Evolutionary conservation across 805 yeast genomes (phyloP), one percentile per base, ranked within the genome.

Genomic region (Metschnikowia matae): DNA sequence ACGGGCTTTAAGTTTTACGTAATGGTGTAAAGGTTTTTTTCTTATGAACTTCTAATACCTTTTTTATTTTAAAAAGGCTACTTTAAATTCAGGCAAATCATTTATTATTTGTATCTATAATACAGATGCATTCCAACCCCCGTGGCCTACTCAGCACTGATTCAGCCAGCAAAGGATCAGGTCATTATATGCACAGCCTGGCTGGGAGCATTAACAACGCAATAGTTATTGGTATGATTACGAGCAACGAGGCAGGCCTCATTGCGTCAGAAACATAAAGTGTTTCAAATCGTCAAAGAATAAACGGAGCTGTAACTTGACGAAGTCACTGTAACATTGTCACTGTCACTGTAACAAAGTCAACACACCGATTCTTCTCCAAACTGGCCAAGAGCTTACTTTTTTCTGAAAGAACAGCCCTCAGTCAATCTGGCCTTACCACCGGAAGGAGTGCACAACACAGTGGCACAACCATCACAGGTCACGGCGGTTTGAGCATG

Each of bases 401-500:
- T 94, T 81, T 89, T 89, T 87, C 98, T 90, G 94, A 90, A 94
- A 69, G 99, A 94, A 74, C 96, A 88, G 78, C 99, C 99, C 82
- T 95, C 99, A 67, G 98, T 90, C 76, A 94, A 85, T 80, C 87
- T 90, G 73, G 98, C 97, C 85, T 94, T 94, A 83, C 99, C 99
- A 84, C 99, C 99, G 64, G 97, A 87, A 75, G 99, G 99, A 71
- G 94, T 86, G 81, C 98, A 91, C 73, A 94, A 87, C 62, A 94
- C 97, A 63, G 97, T 89, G 64, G 98, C 85, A 82, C 99, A 94
- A 51, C 96, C 84, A 73, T 95, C 98, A 84, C 99, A 94, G 71
- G 97, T 87, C 70, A 94, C 99, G 69, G 97, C 98, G 69, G 99
- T 94, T 84, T 94, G 99, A 65, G 99, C 98, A 79, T 94, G 99